phyloP scores from a whole-genome alignment of 2,329 filamentous ascomycete species.

The Phyllosticta capitalensis region DNA sequence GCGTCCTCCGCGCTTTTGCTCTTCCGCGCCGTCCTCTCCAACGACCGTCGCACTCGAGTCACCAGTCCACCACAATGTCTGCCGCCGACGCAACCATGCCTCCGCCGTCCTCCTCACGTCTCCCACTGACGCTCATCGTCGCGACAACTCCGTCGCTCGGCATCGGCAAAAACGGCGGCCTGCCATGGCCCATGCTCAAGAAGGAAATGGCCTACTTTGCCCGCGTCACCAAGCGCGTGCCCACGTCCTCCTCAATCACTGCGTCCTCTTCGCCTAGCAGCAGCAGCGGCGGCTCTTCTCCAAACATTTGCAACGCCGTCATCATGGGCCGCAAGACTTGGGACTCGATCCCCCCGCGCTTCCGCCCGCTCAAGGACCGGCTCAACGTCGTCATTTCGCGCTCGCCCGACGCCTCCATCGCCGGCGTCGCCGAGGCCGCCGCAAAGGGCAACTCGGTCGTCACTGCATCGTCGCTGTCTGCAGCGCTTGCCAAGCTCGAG shows the following conservation, averaged over 20 bases:
- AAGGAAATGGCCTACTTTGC: conserved; percentile 95
- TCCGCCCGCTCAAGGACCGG: conserved; percentile 69
- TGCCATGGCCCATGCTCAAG: conserved; percentile 84
- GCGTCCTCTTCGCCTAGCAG: conserved; percentile 13
- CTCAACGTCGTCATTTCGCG: conserved; percentile 75
- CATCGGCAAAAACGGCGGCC: conserved; percentile 67
- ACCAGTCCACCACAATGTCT: background rate
- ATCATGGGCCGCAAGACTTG: conserved; percentile 98
- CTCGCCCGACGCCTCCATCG: conserved; percentile 12
- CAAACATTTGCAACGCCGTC: conserved; percentile 48
- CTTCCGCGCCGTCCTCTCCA: background rate
- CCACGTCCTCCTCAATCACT: conserved; percentile 11
- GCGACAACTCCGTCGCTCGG: conserved; percentile 86
- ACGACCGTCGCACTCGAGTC: background rate
- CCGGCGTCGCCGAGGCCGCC: background rate
- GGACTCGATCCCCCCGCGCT: conserved; percentile 72
- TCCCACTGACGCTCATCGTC: conserved; percentile 79
- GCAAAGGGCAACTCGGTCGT: background rate
- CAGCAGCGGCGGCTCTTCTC: conserved; percentile 17
- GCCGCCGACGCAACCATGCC: conserved; percentile 1
- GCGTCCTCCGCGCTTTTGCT: conserved; percentile 2
- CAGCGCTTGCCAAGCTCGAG: background rate
- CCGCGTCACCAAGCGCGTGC: conserved; percentile 66
- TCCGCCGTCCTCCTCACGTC: conserved; percentile 13
- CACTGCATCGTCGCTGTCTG: background rate